Conservation (phyloP, 306 rosid genomes). For the Dalbergia cultrata region DNA sequence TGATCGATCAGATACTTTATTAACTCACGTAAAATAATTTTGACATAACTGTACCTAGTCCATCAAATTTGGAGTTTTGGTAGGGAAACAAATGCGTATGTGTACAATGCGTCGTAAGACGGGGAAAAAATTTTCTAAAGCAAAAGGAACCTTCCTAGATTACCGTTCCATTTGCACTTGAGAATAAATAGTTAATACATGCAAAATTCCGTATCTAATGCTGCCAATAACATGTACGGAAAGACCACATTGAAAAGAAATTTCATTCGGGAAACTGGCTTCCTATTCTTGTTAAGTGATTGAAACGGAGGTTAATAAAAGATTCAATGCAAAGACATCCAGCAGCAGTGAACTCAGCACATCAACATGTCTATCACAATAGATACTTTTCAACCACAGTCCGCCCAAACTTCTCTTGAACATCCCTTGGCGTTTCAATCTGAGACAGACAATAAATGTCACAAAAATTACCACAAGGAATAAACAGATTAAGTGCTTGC, state of each 20-base stretch:
- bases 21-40: background rate
- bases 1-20: too few species aligned
- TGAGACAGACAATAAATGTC: conserved; percentile 50
- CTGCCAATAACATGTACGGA: background rate
- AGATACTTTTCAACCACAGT: conserved; percentile 93
- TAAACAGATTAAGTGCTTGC: conserved; percentile 25
- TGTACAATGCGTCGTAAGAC: background rate
- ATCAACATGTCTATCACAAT: conserved; percentile 52
- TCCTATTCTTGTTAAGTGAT: conserved; percentile 32
- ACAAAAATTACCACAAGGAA: conserved; percentile 25
- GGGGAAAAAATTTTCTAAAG: background rate
- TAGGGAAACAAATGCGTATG: background rate
- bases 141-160: conserved; percentile 33
- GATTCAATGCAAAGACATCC: conserved; percentile 40
- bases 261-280: conserved; percentile 32
- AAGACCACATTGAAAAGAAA: background rate
- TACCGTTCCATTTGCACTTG: conserved; percentile 37
- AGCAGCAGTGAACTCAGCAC: conserved; percentile 32
- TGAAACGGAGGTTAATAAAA: conserved; percentile 1
- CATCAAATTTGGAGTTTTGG: background rate
- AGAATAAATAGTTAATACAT: conserved; percentile 7
- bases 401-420: conserved; percentile 90
- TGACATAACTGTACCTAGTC: background rate
- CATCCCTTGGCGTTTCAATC: conserved; percentile 93
- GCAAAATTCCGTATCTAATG: conserved; percentile 41